These are phyloP conservation scores for Chlorella variabilis DNA, from an alignment of 163 green algal species.

Conservation along the genomic window DNA sequence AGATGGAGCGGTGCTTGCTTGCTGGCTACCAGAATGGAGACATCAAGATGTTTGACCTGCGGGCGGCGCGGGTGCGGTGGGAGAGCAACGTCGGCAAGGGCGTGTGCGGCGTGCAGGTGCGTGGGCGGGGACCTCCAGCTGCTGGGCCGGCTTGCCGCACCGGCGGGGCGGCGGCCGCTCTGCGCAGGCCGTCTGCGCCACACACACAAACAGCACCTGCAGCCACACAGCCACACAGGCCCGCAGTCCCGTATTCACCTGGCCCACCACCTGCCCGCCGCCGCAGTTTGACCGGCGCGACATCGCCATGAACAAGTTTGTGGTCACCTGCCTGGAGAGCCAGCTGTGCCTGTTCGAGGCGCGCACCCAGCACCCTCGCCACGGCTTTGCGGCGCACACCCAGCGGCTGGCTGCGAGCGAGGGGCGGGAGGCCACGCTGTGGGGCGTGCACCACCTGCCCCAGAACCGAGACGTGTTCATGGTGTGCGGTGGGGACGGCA, in stretches of 20 bases:
- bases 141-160: background rate
- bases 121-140: background rate
- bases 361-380: slow-evolving; percentile 81
- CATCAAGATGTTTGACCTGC: slow-evolving; percentile 94
- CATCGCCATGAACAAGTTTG: slow-evolving; percentile 97
- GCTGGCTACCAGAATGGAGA: slow-evolving; percentile 94
- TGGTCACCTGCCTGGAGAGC: slow-evolving; percentile 82
- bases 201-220: too few relatives aligned
- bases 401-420: slow-evolving; percentile 50
- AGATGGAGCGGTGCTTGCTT: slow-evolving; percentile 84
- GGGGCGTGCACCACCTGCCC: slow-evolving; percentile 79
- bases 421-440: slow-evolving; percentile 61
- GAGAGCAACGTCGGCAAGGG: slow-evolving; percentile 87
- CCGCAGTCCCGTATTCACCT: too few relatives aligned
- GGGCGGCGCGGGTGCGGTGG: slow-evolving; percentile 76
- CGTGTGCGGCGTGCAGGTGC: slow-evolving; percentile 81
- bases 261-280: too few relatives aligned
- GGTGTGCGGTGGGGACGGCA: slow-evolving; percentile 79
- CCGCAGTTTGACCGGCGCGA: slow-evolving; percentile 75
- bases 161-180: too few relatives aligned
- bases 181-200: too few relatives aligned
- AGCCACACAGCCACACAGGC: too few relatives aligned
- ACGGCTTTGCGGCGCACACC: slow-evolving; percentile 78
- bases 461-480: slow-evolving; percentile 90
- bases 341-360: slow-evolving; percentile 88